A percentile compares a stretch with the other conserved stretches of the same genome.
Evolutionary conservation across 129 eudicot species (phyloP).

Genomic region (Pittosporum tobira): DNA sequence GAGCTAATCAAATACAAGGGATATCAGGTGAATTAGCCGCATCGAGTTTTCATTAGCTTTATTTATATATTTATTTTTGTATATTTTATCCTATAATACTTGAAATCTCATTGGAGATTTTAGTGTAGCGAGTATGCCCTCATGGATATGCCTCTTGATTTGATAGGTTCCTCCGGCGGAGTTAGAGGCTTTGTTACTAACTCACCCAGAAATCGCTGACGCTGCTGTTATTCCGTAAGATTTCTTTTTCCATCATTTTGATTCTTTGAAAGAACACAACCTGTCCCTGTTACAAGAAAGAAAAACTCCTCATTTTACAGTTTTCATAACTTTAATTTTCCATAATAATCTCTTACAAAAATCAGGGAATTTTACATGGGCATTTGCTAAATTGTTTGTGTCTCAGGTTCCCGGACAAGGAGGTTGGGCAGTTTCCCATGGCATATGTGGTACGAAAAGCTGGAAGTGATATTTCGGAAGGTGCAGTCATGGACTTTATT

Average conservation of each 20-base stretch:
- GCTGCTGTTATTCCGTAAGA: constrained; percentile 98
- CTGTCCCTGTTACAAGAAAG: no score
- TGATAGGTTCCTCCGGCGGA: constrained; percentile 94
- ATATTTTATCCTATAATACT: no score
- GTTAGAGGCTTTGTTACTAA: constrained; percentile 80
- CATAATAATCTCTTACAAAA: no score
- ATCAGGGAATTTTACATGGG: no score
- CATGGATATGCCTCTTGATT: not conserved
- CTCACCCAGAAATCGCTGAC: constrained; percentile 78
- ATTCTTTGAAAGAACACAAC: not conserved
- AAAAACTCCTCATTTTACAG: no score
- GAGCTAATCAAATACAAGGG: constrained; percentile 97
- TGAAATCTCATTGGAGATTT: not conserved
- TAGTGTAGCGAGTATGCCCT: no score
- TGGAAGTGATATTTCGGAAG: constrained; percentile 51
- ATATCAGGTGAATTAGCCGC: constrained; percentile 54
- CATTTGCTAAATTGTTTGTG: not conserved
- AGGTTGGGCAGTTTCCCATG: constrained; percentile 92
- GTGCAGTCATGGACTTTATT: constrained; percentile 66
- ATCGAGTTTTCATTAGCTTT: not conserved
- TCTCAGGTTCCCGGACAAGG: constrained; percentile 77
- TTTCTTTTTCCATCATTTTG: not conserved
- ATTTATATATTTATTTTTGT: no score
- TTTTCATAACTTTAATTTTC: no score
- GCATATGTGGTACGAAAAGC: constrained; percentile 76